phyloP scores from a whole-genome alignment of 2,329 filamentous ascomycete species.

The Colletotrichum sp. region DNA sequence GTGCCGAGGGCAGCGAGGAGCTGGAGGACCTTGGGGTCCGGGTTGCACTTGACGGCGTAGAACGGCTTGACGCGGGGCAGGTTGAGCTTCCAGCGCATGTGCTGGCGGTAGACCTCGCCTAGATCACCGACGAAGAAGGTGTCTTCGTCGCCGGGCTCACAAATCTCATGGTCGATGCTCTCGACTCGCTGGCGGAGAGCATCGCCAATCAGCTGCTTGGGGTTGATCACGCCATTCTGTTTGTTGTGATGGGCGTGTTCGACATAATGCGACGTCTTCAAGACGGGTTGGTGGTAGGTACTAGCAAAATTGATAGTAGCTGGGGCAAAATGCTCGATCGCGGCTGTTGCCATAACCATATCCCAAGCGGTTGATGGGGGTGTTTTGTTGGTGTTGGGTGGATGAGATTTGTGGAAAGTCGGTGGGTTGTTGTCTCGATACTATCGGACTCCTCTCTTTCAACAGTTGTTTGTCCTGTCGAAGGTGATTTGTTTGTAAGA shows the following conservation, averaged over 20 bases:
- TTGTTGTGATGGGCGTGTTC: slow-evolving; percentile 43
- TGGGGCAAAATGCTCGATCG: slow-evolving; percentile 59
- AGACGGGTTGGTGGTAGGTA: slow-evolving; percentile 47
- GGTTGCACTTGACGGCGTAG: slow-evolving; percentile 99
- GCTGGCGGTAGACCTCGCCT: slow-evolving; percentile 98
- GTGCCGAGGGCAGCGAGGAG: slow-evolving; percentile 88
- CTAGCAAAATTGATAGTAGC: slow-evolving; percentile 50
- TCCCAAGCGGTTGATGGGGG: slow-evolving; percentile 43
- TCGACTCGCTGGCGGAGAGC: slow-evolving; percentile 87
- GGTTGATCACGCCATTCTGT: slow-evolving; percentile 43
- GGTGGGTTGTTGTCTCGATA: slow-evolving; percentile 22
- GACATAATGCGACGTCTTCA: slow-evolving; percentile 48
- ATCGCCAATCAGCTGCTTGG: slow-evolving; percentile 85
- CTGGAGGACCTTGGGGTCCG: slow-evolving; percentile 85
- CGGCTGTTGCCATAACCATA: slow-evolving; percentile 71
- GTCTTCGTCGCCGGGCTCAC: slow-evolving; percentile 92
- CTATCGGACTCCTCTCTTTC: not conserved
- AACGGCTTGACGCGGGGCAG: slow-evolving; percentile 93
- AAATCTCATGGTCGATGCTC: slow-evolving; percentile 83
- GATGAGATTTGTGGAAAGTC: slow-evolving; percentile 6
- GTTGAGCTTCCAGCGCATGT: slow-evolving; percentile 96
- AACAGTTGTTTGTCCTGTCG: slow-evolving; percentile 16
- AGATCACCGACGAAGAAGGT: slow-evolving; percentile 98
- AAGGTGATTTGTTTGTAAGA: not conserved
- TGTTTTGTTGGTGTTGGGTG: slow-evolving; percentile 15